These are phyloP conservation scores for Carallia pectinifolia DNA, from an alignment of 345 rosid genomes.

Conservation along the genomic window DNA sequence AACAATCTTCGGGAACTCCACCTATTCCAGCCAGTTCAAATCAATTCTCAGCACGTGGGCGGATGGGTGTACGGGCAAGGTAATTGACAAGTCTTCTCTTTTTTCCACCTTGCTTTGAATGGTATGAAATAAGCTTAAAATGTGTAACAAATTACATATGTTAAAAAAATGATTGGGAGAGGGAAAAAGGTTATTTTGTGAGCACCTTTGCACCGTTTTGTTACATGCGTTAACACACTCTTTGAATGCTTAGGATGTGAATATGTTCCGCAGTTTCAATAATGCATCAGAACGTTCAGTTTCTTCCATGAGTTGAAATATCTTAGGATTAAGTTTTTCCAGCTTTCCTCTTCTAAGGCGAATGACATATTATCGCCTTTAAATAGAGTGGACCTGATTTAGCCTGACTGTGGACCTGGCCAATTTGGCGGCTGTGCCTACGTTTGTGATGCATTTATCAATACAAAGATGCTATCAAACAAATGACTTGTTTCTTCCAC, in stretches of 20 bases:
- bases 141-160: neutral
- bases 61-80: constrained; percentile 89
- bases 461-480: neutral
- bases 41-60: constrained; percentile 91
- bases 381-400: no score
- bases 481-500: neutral
- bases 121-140: neutral
- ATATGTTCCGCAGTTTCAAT: no score
- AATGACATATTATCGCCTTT: no score
- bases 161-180: no score
- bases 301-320: no score
- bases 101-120: neutral
- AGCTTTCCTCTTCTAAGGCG: no score
- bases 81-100: constrained; percentile 21
- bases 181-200: no score
- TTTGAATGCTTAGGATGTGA: no score
- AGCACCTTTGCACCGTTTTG: no score
- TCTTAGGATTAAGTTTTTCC: no score
- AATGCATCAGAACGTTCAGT: no score
- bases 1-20: constrained; percentile 67
- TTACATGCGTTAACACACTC: no score
- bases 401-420: neutral
- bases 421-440: neutral
- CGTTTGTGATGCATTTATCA: neutral
- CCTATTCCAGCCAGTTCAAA: constrained; percentile 75